phyloP scores from a whole-genome alignment of 371 early-diverging fungal species.

The Coemansia sp. region DNA sequence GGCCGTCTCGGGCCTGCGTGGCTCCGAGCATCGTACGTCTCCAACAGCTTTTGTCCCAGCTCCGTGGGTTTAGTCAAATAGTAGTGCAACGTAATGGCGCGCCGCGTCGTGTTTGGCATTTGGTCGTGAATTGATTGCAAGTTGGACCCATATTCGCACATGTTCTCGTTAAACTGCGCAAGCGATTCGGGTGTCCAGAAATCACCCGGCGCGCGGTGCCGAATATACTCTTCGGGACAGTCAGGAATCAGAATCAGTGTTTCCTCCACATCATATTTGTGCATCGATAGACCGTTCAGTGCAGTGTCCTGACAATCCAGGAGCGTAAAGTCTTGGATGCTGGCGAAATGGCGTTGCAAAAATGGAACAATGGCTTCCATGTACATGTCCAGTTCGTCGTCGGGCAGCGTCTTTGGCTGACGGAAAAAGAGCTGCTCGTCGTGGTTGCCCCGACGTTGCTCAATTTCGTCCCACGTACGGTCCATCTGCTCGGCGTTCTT shows the following conservation, averaged over 20 bases:
- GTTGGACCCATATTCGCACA: conserved; percentile 71
- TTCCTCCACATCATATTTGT: conserved; percentile 58
- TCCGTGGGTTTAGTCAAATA: conserved; percentile 57
- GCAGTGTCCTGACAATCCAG: conserved; percentile 64
- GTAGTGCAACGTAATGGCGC: conserved; percentile 45
- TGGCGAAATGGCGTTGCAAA: conserved; percentile 28
- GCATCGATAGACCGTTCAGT: conserved; percentile 58
- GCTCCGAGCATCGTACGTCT: conserved; percentile 27
- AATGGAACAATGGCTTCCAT: conserved; percentile 35
- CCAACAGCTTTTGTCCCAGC: conserved; percentile 39
- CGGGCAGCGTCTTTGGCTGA: conserved; percentile 28
- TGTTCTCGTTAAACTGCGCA: conserved; percentile 65
- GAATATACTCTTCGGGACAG: conserved; percentile 48
- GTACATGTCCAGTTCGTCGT: conserved; percentile 51
- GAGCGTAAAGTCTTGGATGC: conserved; percentile 39
- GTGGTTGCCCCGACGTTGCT: conserved; percentile 32
- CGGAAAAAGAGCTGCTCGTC: conserved; percentile 44
- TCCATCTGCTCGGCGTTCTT: conserved; percentile 45
- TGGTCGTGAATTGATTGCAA: conserved; percentile 59
- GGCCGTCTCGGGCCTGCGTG: conserved; percentile 30
- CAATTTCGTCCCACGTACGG: conserved; percentile 37
- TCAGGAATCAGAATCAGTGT: conserved; percentile 59
- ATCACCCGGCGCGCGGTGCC: conserved; percentile 56
- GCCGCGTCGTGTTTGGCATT: conserved; percentile 23
- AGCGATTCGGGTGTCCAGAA: conserved; percentile 65